Conservation (phyloP, 768 basidiomycete species). For the Gymnopilus junonius region DNA sequence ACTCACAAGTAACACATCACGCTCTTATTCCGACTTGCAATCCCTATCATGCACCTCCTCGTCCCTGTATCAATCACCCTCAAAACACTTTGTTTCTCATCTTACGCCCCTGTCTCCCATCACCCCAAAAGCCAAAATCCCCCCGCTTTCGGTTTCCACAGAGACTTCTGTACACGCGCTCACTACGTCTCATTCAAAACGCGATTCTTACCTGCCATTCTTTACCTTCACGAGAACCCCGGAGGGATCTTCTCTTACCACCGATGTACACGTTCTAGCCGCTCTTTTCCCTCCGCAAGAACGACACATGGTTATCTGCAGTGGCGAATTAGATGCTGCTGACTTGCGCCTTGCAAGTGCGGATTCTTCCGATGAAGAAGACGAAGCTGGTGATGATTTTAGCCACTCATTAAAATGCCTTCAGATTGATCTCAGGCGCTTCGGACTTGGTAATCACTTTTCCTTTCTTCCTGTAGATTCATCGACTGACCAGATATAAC, state of each 20-base stretch:
- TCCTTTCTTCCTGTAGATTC: not conserved
- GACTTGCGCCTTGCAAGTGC: slow-evolving; percentile 41
- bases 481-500: not conserved
- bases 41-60: slow-evolving; percentile 27
- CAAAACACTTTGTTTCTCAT: slow-evolving; percentile 34
- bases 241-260: slow-evolving; percentile 78
- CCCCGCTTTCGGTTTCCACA: slow-evolving; percentile 5
- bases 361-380: slow-evolving; percentile 44
- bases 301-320: slow-evolving; percentile 75
- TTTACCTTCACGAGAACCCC: slow-evolving; percentile 79
- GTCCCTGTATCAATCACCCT: slow-evolving; percentile 36
- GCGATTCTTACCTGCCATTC: slow-evolving; percentile 57
- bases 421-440: slow-evolving; percentile 75
- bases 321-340: slow-evolving; percentile 66
- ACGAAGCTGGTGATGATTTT: slow-evolving; percentile 32
- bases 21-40: slow-evolving; percentile 47
- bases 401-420: slow-evolving; percentile 62
- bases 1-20: slow-evolving; percentile 40
- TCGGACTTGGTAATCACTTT: slow-evolving; percentile 59
- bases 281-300: slow-evolving; percentile 73
- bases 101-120: slow-evolving; percentile 34
- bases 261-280: slow-evolving; percentile 69
- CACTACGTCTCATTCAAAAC: slow-evolving; percentile 15
- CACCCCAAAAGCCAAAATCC: slow-evolving; percentile 10
- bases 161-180: slow-evolving; percentile 4